A percentile compares a stretch with the other conserved stretches of the same genome.
Conservation (phyloP, 2,329 filamentous ascomycete species). For the Xylariaceae sp. region DNA sequence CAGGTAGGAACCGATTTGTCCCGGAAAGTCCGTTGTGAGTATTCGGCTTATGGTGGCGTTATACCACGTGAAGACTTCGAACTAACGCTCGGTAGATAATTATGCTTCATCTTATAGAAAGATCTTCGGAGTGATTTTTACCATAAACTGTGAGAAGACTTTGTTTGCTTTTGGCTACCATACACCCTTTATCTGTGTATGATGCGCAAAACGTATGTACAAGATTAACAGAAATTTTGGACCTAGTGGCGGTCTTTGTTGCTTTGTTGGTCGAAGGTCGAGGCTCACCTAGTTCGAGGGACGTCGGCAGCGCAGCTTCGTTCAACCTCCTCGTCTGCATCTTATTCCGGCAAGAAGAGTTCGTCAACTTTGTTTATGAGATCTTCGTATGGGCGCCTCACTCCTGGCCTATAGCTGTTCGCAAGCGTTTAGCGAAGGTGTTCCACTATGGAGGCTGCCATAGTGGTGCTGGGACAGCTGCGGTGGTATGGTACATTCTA, state of each 20-base stretch:
- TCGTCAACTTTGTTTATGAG: slow-evolving; percentile 51
- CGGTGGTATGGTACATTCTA: slow-evolving; percentile 50
- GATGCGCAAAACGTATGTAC: too few species aligned
- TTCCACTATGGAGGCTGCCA: slow-evolving; percentile 54
- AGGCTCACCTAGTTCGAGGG: slow-evolving; percentile 36
- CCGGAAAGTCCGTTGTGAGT: slow-evolving; percentile 27
- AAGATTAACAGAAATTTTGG: too few species aligned
- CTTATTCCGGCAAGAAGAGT: slow-evolving; percentile 52
- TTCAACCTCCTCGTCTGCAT: slow-evolving; percentile 50
- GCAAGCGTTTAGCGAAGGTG: slow-evolving; percentile 48
- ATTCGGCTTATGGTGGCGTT: neutral
- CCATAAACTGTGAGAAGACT: slow-evolving; percentile 40
- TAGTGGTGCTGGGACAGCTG: slow-evolving; percentile 49
- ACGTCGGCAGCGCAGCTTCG: slow-evolving; percentile 39
- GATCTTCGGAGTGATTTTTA: slow-evolving; percentile 52
- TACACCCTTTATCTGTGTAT: too few species aligned
- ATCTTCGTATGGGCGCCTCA: slow-evolving; percentile 45
- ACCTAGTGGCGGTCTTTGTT: slow-evolving; percentile 41
- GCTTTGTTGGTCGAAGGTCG: slow-evolving; percentile 36
- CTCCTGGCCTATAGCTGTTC: slow-evolving; percentile 47
- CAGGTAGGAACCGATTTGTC: slow-evolving; percentile 25
- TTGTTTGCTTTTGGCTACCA: too few species aligned
- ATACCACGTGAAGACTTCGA: neutral
- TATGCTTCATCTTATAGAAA: slow-evolving; percentile 46
- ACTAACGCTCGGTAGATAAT: slow-evolving; percentile 23